These are phyloP conservation scores for Podospora anserina DNA, from an alignment of 495 filamentous ascomycete genomes.

Conservation along the genomic window DNA sequence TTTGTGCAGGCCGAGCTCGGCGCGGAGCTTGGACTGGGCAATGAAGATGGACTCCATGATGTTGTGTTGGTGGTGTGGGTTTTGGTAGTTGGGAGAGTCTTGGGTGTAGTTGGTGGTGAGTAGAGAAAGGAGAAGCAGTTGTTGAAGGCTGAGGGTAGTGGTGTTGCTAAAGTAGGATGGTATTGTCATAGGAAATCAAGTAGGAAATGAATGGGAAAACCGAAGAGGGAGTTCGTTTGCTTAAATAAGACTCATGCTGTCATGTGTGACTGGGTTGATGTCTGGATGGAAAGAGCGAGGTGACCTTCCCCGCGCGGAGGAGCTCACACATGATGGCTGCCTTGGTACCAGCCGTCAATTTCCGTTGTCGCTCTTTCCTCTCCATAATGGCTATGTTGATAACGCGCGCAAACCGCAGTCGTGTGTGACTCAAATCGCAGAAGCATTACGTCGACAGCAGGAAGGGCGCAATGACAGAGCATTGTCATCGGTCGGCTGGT, in stretches of 20 bases:
- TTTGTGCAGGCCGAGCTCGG: constrained; percentile 45
- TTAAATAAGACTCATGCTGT: neutral
- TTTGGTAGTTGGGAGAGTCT: constrained; percentile 1
- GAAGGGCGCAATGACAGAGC: neutral
- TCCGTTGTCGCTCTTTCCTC: neutral
- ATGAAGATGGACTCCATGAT: constrained; percentile 36
- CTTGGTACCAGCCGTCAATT: neutral
- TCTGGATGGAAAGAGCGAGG: neutral
- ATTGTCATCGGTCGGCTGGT: neutral
- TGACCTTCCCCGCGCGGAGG: neutral
- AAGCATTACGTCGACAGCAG: neutral
- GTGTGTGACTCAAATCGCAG: neutral
- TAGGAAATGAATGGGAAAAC: neutral
- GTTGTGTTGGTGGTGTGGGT: neutral
- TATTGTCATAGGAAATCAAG: neutral
- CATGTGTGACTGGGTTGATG: neutral
- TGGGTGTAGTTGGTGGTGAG: neutral
- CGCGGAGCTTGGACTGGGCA: constrained; percentile 33
- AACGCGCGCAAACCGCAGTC: neutral
- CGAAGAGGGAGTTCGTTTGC: neutral
- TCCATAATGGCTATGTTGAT: neutral
- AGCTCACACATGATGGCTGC: neutral
- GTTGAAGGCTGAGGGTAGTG: neutral
- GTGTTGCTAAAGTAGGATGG: neutral
- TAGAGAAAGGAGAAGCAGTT: neutral